Evolutionary conservation across 2,329 filamentous ascomycete species (phyloP), one percentile per base, ranked within the genome.

Genomic region (Sporothrix schenckii): DNA sequence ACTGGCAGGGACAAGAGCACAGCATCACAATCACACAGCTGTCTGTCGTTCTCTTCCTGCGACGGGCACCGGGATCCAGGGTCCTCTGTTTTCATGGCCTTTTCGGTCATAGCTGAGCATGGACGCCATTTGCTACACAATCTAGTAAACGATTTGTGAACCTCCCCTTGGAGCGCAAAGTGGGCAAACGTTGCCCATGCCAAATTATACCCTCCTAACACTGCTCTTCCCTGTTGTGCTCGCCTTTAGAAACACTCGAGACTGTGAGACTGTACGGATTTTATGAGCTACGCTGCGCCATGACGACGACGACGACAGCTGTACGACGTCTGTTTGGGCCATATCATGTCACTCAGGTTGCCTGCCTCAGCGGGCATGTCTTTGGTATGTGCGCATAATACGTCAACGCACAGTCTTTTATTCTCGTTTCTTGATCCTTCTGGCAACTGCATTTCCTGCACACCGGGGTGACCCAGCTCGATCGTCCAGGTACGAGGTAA

Each of bases 211-310:
- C 53, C 19, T n/a, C 39, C 39, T 39, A 30, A 24, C 24, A 14
- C 21, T 54, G 11, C 30, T 24, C 14, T 49, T 67, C 34, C 61
- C 69, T 70, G 69, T 14, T 19, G 69, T 70, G 63, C 44, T 67
- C 69, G 63, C 47, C 69, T 70, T 11, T 67, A 30, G 53, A 70
- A 67, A 67, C 69, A 53, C 21, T 49, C 30, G 69, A n/a, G 16
- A 53, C 49, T 68, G 69, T 70, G 65, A 49, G 27, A 70, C 65
- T 70, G 69, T 70, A 53, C 34, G 34, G 66, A 56, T 39, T 70
- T 68, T n/a, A 70, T 68, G 53, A 49, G 27, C n/a, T 47, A 27
- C 39, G 39, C 58, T n/a, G 16, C 21, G 41, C 21, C 24, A 30
- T 24, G 41, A 44, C 41, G 41, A 44, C 49, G n/a, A 52, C n/a